Evolutionary conservation across 1,284 basidiomycete species (phyloP).

Genomic region (Polyporus tsugae): DNA sequence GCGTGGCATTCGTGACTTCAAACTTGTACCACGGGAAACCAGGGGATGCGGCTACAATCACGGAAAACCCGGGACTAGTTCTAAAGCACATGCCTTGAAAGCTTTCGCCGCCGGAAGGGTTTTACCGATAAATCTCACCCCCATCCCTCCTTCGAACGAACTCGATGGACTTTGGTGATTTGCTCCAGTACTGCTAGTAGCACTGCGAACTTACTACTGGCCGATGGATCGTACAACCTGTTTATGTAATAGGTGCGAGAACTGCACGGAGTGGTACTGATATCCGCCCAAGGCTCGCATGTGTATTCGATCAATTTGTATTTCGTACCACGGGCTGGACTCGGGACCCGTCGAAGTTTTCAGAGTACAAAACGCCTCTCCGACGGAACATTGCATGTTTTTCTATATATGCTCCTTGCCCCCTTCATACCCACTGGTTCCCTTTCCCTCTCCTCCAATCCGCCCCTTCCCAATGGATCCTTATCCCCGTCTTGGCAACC

Average conservation of each 20-base stretch:
- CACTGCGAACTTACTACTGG: no score
- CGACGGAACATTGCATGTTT: background rate
- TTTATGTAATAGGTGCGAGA: background rate
- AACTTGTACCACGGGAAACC: background rate
- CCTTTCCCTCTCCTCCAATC: background rate
- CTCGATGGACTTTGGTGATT: background rate
- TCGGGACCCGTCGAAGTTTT: slow-evolving; percentile 6
- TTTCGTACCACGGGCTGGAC: background rate
- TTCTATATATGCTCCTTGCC: background rate
- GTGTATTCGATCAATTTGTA: slow-evolving; percentile 7
- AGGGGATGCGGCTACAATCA: background rate
- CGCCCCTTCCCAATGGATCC: background rate
- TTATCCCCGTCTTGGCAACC: background rate
- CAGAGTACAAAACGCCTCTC: slow-evolving; percentile 2
- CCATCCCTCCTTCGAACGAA: background rate
- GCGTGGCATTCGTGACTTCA: background rate
- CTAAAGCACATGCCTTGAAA: background rate
- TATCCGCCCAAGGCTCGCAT: background rate
- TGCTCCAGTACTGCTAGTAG: no score
- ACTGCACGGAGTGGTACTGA: background rate
- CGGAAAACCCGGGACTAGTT: background rate
- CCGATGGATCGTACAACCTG: background rate
- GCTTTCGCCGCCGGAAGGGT: background rate
- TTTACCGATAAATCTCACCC: no score
- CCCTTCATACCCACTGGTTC: background rate